A percentile compares a stretch with the other conserved stretches of the same genome.
Conservation (phyloP, 345 rosid species). For the Combretum micranthum region DNA sequence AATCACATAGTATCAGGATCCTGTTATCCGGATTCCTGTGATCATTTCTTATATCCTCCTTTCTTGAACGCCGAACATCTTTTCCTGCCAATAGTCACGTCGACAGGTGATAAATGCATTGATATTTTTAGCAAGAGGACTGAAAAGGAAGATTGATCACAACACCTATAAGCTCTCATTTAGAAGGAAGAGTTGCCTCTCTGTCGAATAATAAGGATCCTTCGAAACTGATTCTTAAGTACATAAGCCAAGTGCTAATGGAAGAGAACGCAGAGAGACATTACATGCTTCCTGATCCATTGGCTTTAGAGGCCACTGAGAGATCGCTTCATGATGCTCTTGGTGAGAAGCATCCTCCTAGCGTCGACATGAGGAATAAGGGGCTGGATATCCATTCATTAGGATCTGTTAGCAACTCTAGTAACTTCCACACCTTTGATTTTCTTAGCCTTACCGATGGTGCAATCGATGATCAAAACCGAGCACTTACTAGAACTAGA, state of each 20-base stretch:
- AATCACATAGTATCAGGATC: too few relatives aligned
- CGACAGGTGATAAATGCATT: too few relatives aligned
- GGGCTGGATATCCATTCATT: slow-evolving; percentile 7
- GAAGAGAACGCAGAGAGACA: slow-evolving; percentile 20
- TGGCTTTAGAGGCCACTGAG: slow-evolving; percentile 22
- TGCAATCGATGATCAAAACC: too few relatives aligned
- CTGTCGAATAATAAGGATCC: slow-evolving; percentile 8
- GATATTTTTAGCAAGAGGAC: too few relatives aligned
- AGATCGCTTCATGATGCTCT: slow-evolving; percentile 23
- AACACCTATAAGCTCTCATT: too few relatives aligned
- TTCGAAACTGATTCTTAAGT: slow-evolving; percentile 17
- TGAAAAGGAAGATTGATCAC: too few relatives aligned
- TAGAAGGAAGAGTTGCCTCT: neutral
- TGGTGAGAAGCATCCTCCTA: slow-evolving; percentile 10
- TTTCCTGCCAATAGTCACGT: too few relatives aligned
- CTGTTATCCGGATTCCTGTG: too few relatives aligned
- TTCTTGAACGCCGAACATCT: too few relatives aligned
- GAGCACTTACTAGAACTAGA: too few relatives aligned
- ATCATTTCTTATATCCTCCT: too few relatives aligned
- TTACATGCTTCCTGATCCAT: slow-evolving; percentile 11
- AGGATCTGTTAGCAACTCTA: slow-evolving; percentile 4
- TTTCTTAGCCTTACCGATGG: neutral
- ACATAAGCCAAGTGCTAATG: slow-evolving; percentile 25
- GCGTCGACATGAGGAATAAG: slow-evolving; percentile 4
- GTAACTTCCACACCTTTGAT: neutral